Evolutionary conservation across 352 stramenopile genomes (phyloP), one percentile per base, ranked within the genome.

Genomic region (Phytophthora citricola): DNA sequence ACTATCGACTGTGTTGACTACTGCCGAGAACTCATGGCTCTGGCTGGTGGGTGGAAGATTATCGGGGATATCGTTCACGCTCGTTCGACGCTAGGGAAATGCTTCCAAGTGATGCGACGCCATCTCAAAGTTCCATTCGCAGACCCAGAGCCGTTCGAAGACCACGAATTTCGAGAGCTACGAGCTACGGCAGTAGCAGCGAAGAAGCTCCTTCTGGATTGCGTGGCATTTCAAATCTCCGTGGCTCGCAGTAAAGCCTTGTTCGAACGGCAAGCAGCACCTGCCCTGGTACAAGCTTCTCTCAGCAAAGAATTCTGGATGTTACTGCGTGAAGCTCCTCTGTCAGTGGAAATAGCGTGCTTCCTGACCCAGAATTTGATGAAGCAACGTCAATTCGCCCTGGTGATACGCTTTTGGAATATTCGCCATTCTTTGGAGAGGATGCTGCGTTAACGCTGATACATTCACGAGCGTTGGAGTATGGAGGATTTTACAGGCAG

Each of bases 181-280:
- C 56, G 56, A 46, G 15, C 15, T 57, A 57, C 38, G 32, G 56
- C 49, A 12, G 24, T 52, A 38, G 12, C 11, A 24, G 61, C 62
- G 14, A 76, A 71, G 26, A 52, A 73, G 14, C 47, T 44, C 5
- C 39, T 82, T 8, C 34, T 73, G 1, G 43, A 49, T 1, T 82
- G 61, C 44, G 75, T 78, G 17, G 39, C 60, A 56, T 69, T 74
- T 43, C 63, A 82, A 41, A 60, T 44, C 9, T 54, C 53, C 7
- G 26, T 74, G 5, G 17, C 45, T 24, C 51, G 56, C 14, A 68
- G 29, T 20, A 40, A 53, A 41, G 22, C 45, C 12, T 40, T 79
- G 2, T 40, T 70, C 15, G 26, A 20, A n/a, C 75, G 73, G 14
- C 36, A 48, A 32, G 58, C 66, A 5, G 53, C 46, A 7, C 75